Base-by-base conservation (phyloP, 805 yeast genomes). In the Wickerhamomyces silvicola region DNA sequence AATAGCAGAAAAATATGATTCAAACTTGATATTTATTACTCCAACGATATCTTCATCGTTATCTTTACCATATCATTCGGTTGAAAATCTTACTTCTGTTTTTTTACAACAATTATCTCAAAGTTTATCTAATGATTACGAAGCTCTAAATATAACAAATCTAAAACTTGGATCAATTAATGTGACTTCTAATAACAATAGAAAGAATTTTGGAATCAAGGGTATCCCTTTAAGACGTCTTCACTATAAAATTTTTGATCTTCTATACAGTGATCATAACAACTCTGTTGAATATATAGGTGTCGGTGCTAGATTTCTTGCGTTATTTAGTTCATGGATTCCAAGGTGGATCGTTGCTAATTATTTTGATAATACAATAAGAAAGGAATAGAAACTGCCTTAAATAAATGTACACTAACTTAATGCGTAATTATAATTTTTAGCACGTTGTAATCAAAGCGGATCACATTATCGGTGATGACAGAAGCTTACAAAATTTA, bases 61-160 rank as follows among this genome's bases (percentile, higher is more conserved):
- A 33, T 54, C 64, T 21, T 57, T 79, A 29, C 79, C 82, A 6
- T 80, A 72, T 58, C 82, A 79, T 50, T 70, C 78, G 2, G 69
- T 81, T 0, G 87, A 80, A 39, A 62, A 74, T 18, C 48, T 78
- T 22, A 66, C 70, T n/a, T 67, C 68, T 20, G 64, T 64, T 22
- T 60, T 73, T 2, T 37, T 78, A 22, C 40, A 56, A 5, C 35
- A 61, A 0, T 38, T 71, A 13, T 54, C 68, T 6, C 39, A 54
- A 12, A 52, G 64, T 21, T 43, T 72, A 30, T 52, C 64, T 12
- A 57, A 39, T 23, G 56, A 51, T n/a, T 61, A 68, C n/a, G 64
- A 62, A 27, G 49, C 50, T 3, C 42, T 70, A 10, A 64, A 70
- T 12, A 54, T 71, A 27, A 54, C 66, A 5, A 68, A 68, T 37